These are phyloP conservation scores for Termitomyces heimii DNA, from an alignment of 768 basidiomycete species.

Conservation along the genomic window DNA sequence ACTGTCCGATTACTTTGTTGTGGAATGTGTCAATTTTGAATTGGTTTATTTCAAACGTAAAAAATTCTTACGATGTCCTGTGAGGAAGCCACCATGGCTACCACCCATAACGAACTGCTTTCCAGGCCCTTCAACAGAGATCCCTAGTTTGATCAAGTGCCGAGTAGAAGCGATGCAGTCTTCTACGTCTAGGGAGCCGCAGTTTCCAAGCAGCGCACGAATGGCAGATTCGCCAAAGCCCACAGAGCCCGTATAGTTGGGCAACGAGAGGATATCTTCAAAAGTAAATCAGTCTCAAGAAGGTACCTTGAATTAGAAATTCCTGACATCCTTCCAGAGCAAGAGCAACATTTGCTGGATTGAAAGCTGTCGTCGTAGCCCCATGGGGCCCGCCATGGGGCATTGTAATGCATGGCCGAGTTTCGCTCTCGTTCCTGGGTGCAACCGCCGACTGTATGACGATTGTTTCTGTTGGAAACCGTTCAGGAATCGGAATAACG, in stretches of 20 bases:
- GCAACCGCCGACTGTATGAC: constrained; percentile 31
- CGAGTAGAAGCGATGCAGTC: constrained; percentile 54
- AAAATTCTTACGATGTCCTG: constrained; percentile 43
- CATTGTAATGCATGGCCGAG: constrained; percentile 41
- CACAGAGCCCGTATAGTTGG: constrained; percentile 64
- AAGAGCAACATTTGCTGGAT: constrained; percentile 33
- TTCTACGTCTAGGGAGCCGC: constrained; percentile 59
- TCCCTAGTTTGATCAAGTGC: constrained; percentile 42
- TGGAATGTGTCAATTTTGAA: neutral
- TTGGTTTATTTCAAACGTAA: too few relatives aligned
- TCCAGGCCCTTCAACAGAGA: constrained; percentile 42
- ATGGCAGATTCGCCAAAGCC: constrained; percentile 65
- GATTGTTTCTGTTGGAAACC: constrained; percentile 48
- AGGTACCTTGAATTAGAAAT: neutral
- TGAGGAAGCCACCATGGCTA: constrained; percentile 66
- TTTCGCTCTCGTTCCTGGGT: constrained; percentile 5
- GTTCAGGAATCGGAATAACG: constrained; percentile 44
- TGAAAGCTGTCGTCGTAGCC: constrained; percentile 41
- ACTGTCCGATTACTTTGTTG: constrained; percentile 52
- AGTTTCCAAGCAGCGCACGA: constrained; percentile 46
- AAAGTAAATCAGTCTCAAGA: neutral
- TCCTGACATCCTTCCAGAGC: constrained; percentile 59
- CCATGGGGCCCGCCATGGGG: constrained; percentile 65
- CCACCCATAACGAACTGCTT: constrained; percentile 58
- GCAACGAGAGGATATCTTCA: constrained; percentile 50